These are phyloP conservation scores for Pseudocercospora vitis DNA, from an alignment of 2,329 filamentous ascomycete genomes.

Conservation along the genomic window DNA sequence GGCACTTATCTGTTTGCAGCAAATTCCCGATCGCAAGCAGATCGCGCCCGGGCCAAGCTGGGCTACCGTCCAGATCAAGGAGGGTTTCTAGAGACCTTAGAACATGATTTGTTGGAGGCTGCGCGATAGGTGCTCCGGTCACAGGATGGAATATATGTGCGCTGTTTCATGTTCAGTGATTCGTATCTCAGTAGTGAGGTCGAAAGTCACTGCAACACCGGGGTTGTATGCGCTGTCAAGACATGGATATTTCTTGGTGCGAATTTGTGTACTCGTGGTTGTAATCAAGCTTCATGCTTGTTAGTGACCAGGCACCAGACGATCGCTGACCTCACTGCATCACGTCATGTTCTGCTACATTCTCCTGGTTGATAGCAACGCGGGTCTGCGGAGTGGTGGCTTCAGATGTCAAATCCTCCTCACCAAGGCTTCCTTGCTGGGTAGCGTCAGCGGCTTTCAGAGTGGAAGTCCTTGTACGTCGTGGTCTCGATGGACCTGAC, in stretches of 20 bases:
- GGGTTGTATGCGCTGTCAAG: no score
- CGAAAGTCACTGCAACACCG: no score
- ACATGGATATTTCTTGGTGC: no score
- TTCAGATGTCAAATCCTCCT: neutral
- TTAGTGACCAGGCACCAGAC: neutral
- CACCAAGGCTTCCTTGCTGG: neutral
- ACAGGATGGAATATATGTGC: no score
- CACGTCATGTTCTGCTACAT: neutral
- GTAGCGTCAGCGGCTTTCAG: neutral
- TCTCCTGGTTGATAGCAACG: neutral
- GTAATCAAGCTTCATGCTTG: neutral
- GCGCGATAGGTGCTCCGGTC: neutral
- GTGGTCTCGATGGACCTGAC: neutral
- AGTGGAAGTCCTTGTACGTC: neutral
- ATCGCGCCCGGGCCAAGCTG: conserved; percentile 55
- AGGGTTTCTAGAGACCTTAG: conserved; percentile 52
- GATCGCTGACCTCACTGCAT: conserved; percentile 2
- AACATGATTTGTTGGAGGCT: conserved; percentile 37
- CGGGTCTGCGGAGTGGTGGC: neutral
- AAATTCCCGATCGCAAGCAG: conserved; percentile 57
- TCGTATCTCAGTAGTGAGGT: no score
- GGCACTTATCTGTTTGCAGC: conserved; percentile 48
- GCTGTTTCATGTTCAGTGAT: no score
- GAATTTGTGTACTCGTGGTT: neutral
- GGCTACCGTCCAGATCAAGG: conserved; percentile 57